Base-by-base conservation (phyloP, 164 flowering plant genomes). In the Vitis cinerea region DNA sequence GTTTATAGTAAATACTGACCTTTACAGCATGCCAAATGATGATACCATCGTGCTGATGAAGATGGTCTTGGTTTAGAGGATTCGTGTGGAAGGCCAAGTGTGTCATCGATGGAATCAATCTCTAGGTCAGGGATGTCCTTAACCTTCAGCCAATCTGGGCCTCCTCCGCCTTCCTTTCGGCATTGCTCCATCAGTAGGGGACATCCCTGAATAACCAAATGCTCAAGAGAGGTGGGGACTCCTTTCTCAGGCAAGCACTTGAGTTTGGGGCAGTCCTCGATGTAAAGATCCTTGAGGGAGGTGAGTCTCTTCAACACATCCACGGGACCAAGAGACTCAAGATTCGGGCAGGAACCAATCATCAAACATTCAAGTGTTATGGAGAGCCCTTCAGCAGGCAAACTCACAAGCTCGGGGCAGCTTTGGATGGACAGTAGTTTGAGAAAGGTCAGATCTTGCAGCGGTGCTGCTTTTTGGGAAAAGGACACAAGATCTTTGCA, bases 231-330 rank as follows among this genome's bases (percentile, higher is more conserved):
- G 4, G 50, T 0, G 11, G 72, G 58, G 6, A 69, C 15, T 2
- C 72, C 72, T 29, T 69, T 66, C 50, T 69, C 65, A n/a, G 72
- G 72, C 65, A 69, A 50, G 8, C 51, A 50, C 59, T 69, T 27
- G 50, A 69, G 50, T 61, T 10, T 7, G 3, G 72, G 65, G 59
- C 72, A 69, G 30, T 61, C 31, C 15, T 56, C 53, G 4, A 69
- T 51, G 12, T 69, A 31, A 16, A 69, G 47, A 11, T 31, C 44
- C 44, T 6, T 37, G 44, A 37, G 44, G 7, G 44, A 37, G 44
- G 6, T 37, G 44, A 37, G 44, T 50, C 30, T 29, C 50, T 61
- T 69, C 50, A 69, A 53, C 5, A 31, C 52, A 44, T 15, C 67
- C 44, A 50, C 9, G 44, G 30, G 67, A 37, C 67, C 67, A 4